Evolutionary conservation across 1,284 basidiomycete species (phyloP).

Genomic region (Pseudozyma tsukubaensis): DNA sequence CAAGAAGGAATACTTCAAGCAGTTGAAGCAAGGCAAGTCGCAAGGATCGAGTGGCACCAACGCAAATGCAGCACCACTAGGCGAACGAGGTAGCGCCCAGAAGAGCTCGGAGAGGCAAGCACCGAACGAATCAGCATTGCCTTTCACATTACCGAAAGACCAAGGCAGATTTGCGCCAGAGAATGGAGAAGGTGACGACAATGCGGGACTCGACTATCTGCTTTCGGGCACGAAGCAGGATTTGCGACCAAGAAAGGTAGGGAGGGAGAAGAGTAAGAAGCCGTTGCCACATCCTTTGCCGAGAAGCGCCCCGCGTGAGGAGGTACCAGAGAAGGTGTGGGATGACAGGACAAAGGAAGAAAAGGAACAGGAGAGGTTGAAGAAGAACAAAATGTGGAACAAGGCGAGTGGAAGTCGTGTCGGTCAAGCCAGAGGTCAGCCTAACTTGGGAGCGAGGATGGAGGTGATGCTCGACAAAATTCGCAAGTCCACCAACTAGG

Average conservation of each 20-base stretch:
- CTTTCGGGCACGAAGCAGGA: slow-evolving; percentile 35
- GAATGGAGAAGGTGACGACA: slow-evolving; percentile 18
- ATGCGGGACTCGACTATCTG: slow-evolving; percentile 9
- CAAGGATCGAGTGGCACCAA: slow-evolving; percentile 8
- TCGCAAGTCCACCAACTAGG: slow-evolving; percentile 29
- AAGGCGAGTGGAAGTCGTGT: slow-evolving; percentile 53
- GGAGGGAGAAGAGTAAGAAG: slow-evolving; percentile 28
- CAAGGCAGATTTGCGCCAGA: slow-evolving; percentile 60
- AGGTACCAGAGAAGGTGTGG: slow-evolving; percentile 8
- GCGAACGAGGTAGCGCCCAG: slow-evolving; percentile 21
- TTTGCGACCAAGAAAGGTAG: slow-evolving; percentile 24
- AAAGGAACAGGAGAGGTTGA: slow-evolving; percentile 51
- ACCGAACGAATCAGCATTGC: slow-evolving; percentile 12
- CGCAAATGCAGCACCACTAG: slow-evolving; percentile 32
- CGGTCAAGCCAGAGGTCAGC: slow-evolving; percentile 63
- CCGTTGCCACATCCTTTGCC: slow-evolving; percentile 46
- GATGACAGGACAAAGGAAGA: slow-evolving; percentile 53
- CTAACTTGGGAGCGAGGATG: slow-evolving; percentile 64
- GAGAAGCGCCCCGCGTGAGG: slow-evolving; percentile 1
- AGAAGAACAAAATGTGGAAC: slow-evolving; percentile 62
- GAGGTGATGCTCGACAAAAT: slow-evolving; percentile 67
- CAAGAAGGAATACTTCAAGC: slow-evolving; percentile 72
- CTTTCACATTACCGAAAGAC: slow-evolving; percentile 30
- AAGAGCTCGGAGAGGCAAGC: neutral
- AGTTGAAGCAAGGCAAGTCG: slow-evolving; percentile 70